phyloP scores from a whole-genome alignment of 345 rosid genomes.

The Sisymbrium irio region DNA sequence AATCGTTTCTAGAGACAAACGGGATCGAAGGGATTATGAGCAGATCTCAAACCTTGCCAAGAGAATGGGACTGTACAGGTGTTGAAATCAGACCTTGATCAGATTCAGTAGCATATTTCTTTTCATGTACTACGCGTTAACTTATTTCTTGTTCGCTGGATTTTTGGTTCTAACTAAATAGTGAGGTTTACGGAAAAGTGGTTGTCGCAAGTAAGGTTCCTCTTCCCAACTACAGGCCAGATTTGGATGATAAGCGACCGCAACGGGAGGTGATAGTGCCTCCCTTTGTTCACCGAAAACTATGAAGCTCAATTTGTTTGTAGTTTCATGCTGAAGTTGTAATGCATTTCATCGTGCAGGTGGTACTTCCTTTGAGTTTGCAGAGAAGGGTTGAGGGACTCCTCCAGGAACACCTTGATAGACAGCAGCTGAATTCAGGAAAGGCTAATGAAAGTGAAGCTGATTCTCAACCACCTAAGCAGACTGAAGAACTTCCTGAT shows the following conservation, averaged over 20 bases:
- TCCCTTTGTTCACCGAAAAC: slow-evolving; percentile 18
- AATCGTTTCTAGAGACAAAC: slow-evolving; percentile 81
- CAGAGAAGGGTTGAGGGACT: slow-evolving; percentile 94
- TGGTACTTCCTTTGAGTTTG: slow-evolving; percentile 80
- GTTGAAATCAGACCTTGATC: background rate
- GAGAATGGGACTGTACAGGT: slow-evolving; percentile 96
- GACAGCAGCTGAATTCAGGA: slow-evolving; percentile 54
- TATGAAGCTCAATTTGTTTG: background rate
- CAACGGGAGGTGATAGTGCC: slow-evolving; percentile 81
- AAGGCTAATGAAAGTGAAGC: slow-evolving; percentile 37
- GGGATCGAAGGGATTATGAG: slow-evolving; percentile 94
- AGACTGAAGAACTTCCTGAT: slow-evolving; percentile 47
- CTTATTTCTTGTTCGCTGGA: background rate
- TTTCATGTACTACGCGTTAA: background rate
- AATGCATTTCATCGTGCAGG: slow-evolving; percentile 42
- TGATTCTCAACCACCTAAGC: slow-evolving; percentile 39
- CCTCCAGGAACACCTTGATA: slow-evolving; percentile 91
- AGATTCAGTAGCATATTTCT: background rate
- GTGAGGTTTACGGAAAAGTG: slow-evolving; percentile 91
- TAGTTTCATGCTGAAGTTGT: slow-evolving; percentile 17
- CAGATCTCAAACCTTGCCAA: slow-evolving; percentile 83
- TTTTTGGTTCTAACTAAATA: slow-evolving; percentile 20
- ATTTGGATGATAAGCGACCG: slow-evolving; percentile 97
- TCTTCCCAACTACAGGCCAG: slow-evolving; percentile 95
- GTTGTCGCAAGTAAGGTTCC: slow-evolving; percentile 96